These are phyloP conservation scores for Lasiodiplodia theobromae DNA, from an alignment of 2,329 filamentous ascomycete genomes.

Conservation along the genomic window DNA sequence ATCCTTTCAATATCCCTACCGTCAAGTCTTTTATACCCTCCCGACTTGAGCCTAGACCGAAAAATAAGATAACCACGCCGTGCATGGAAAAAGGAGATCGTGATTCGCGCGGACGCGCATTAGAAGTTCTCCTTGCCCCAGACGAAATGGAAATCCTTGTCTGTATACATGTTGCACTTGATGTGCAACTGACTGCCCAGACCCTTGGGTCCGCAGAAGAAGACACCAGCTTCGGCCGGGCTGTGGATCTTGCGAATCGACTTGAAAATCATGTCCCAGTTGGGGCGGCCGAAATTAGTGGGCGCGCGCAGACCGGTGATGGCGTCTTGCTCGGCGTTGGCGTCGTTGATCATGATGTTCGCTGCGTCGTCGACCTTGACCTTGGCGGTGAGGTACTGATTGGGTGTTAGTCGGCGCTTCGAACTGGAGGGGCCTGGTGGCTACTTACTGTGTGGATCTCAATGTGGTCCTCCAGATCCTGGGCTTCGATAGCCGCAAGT, in stretches of 20 bases:
- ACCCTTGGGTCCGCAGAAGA: slow-evolving; percentile 86
- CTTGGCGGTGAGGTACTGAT: slow-evolving; percentile 79
- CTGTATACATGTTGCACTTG: slow-evolving; percentile 88
- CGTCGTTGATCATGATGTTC: slow-evolving; percentile 93
- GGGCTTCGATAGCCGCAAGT: slow-evolving; percentile 82
- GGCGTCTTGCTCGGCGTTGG: slow-evolving; percentile 81
- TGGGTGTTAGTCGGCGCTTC: not conserved
- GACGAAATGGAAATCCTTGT: slow-evolving; percentile 74
- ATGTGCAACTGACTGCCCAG: slow-evolving; percentile 78
- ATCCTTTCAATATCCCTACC: not conserved
- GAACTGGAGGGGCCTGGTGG: slow-evolving; percentile 16
- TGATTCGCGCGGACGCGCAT: slow-evolving; percentile 4
- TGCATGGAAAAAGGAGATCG: not conserved
- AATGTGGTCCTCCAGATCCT: slow-evolving; percentile 83
- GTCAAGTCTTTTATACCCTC: slow-evolving; percentile 1
- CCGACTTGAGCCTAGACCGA: not conserved
- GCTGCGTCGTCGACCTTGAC: slow-evolving; percentile 86
- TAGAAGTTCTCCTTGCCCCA: slow-evolving; percentile 76
- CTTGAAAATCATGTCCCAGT: slow-evolving; percentile 91
- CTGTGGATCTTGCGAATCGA: slow-evolving; percentile 75
- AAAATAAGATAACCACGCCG: not conserved
- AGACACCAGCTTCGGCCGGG: slow-evolving; percentile 52
- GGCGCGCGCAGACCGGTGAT: slow-evolving; percentile 83
- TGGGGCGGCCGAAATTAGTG: slow-evolving; percentile 85
- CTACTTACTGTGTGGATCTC: slow-evolving; percentile 77